Evolutionary conservation across 164 flowering plant genomes (phyloP), one percentile per base, ranked within the genome.

Genomic region (Macadamia tetraphylla): DNA sequence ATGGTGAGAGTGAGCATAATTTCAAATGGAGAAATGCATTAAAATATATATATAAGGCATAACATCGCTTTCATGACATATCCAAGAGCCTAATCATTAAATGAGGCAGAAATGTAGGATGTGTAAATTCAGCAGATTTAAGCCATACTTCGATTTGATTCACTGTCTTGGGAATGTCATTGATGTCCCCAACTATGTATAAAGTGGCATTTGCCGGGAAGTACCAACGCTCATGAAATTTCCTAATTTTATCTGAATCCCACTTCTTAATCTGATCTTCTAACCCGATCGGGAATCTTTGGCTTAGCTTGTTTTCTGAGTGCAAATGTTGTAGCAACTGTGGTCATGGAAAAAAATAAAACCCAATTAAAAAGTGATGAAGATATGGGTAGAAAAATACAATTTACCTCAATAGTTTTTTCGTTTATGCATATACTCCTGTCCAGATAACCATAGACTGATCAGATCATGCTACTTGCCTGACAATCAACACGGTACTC

Each of bases 401-500:
- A 69, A 59, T 10, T 52, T 65, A 17, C 31, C 6, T 30, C 9
- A 18, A 58, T 32, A 11, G 44, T 48, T 64, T 35, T 23, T 23
- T 23, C 23, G 23, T 23, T 23, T 12, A 32, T 57, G 18, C 32
- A 23, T 9, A 68, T 35, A n/a, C 48, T 23, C 52, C 9, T 5
- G 48, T 43, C 6, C 23, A 44, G 66, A 49, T 13, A 59, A 88
- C 93, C 60, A 29, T 30, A 14, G 12, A 2, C 4, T 14, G 52
- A 49, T 10, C 30, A 52, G 65, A 69, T 61, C 40, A 11, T 6
- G 59, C 32, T 55, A 71, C 70, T 42, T 65, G 73, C 81, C 92
- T 95, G 98, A 78, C 99, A 95, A 74, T 95, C 99, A 66, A 95
- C 98, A 70, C 99, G 98, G 68, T 95, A 95, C 67, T 95, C 99